Conservation (phyloP, 2,329 filamentous ascomycete genomes). For the Aspergillus latus region DNA sequence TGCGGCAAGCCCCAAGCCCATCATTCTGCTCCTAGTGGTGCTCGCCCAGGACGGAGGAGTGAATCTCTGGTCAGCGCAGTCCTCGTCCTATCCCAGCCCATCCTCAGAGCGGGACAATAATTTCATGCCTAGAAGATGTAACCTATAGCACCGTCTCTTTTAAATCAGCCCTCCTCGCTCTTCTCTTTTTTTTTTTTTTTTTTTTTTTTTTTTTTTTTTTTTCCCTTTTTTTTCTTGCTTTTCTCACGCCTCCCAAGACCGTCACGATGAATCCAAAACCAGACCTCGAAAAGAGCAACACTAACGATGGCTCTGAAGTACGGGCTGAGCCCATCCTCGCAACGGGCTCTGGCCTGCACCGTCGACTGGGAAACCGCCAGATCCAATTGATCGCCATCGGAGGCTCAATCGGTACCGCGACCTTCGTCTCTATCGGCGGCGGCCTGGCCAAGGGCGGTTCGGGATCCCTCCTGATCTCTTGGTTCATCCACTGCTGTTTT, state of each 20-base stretch:
- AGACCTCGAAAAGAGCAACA: slow-evolving; percentile 1
- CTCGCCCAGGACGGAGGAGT: neutral
- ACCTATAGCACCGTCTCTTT: neutral
- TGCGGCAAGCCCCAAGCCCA: neutral
- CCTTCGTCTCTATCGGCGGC: slow-evolving; percentile 42
- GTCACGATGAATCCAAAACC: neutral
- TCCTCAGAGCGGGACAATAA: neutral
- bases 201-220: neutral
- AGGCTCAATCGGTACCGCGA: slow-evolving; percentile 41
- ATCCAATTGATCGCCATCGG: slow-evolving; percentile 40
- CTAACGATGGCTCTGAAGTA: neutral
- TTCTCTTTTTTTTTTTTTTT: neutral
- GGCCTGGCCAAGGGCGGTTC: slow-evolving; percentile 41
- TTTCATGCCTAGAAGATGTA: slow-evolving; percentile 2
- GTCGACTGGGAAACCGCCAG: slow-evolving; percentile 19
- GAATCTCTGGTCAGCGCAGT: neutral
- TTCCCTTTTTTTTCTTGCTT: neutral
- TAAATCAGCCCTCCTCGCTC: neutral
- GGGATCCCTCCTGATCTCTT: slow-evolving; percentile 40
- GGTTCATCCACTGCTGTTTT: slow-evolving; percentile 31
- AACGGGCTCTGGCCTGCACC: slow-evolving; percentile 10
- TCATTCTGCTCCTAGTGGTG: neutral
- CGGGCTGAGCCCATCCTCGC: neutral
- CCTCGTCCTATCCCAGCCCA: slow-evolving; percentile 3
- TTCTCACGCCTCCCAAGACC: neutral